Evolutionary conservation across 768 basidiomycete species (phyloP).

Genomic region (Lactarius psammicola): DNA sequence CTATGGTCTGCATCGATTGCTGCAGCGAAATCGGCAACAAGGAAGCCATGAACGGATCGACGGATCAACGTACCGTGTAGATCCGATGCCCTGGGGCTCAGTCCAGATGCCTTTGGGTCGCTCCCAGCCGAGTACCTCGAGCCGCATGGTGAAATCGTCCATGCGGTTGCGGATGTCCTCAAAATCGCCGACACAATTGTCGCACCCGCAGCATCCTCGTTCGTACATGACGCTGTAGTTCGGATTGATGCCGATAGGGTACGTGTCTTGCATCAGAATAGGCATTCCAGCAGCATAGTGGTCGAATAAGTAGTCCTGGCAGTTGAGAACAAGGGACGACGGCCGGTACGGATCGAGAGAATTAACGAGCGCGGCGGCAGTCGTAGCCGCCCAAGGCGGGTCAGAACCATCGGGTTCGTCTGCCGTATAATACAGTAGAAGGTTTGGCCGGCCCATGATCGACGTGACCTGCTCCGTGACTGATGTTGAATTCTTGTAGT

Average conservation of each 20-base stretch:
- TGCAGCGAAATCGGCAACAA: not conserved
- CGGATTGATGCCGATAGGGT: constrained; percentile 56
- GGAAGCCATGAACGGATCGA: constrained; percentile 3
- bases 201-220: constrained; percentile 75
- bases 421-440: constrained; percentile 71
- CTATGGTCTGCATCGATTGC: not conserved
- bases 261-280: constrained; percentile 68
- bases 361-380: constrained; percentile 48
- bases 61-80: constrained; percentile 36
- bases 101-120: constrained; percentile 71
- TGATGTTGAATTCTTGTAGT: constrained; percentile 61
- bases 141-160: constrained; percentile 59
- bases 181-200: constrained; percentile 64
- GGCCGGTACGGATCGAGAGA: constrained; percentile 58
- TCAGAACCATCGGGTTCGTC: constrained; percentile 75
- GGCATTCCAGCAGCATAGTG: constrained; percentile 63
- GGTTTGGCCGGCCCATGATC: constrained; percentile 64
- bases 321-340: constrained; percentile 53
- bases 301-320: constrained; percentile 60
- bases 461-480: constrained; percentile 67
- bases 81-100: constrained; percentile 77
- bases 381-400: constrained; percentile 56
- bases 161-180: constrained; percentile 67
- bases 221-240: constrained; percentile 62
- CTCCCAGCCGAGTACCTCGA: constrained; percentile 66